Evolutionary conservation across 208 protist genomes (phyloP).

Genomic region (Tritrichomonas foetus): DNA sequence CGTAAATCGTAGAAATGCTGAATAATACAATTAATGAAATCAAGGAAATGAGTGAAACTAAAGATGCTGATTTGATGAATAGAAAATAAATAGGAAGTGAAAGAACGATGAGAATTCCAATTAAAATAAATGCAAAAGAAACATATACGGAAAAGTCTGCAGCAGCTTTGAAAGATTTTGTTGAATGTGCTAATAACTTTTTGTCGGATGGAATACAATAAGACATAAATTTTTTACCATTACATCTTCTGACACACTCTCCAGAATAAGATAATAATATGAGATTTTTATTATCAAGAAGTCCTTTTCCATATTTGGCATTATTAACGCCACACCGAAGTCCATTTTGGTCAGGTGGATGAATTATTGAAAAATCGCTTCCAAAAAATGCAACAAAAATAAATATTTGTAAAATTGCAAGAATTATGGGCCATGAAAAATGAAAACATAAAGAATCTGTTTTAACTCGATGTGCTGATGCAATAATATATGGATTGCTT

Average conservation of each 20-base stretch:
- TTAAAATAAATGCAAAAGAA: neutral
- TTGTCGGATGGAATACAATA: neutral
- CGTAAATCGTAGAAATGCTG: too few relatives aligned
- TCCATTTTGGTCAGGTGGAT: neutral
- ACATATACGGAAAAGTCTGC: neutral
- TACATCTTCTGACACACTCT: neutral
- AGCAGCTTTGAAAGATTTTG: neutral
- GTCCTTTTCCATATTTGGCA: neutral
- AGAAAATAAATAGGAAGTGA: neutral
- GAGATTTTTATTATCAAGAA: neutral
- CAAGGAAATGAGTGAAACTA: too few relatives aligned
- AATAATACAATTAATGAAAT: too few relatives aligned
- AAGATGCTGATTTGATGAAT: too few relatives aligned
- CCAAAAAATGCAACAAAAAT: neutral
- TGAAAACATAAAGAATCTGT: neutral
- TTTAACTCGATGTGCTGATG: neutral
- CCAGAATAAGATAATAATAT: neutral
- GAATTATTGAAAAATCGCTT: neutral
- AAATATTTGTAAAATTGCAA: neutral
- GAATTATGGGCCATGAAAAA: neutral
- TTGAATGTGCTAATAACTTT: neutral
- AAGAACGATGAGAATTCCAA: neutral
- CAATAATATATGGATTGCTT: too few relatives aligned
- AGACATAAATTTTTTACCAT: neutral
- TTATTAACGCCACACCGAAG: conserved; percentile 14